Evolutionary conservation across 108 stramenopile species (phyloP).

Genomic region (Thalassiosira profunda): DNA sequence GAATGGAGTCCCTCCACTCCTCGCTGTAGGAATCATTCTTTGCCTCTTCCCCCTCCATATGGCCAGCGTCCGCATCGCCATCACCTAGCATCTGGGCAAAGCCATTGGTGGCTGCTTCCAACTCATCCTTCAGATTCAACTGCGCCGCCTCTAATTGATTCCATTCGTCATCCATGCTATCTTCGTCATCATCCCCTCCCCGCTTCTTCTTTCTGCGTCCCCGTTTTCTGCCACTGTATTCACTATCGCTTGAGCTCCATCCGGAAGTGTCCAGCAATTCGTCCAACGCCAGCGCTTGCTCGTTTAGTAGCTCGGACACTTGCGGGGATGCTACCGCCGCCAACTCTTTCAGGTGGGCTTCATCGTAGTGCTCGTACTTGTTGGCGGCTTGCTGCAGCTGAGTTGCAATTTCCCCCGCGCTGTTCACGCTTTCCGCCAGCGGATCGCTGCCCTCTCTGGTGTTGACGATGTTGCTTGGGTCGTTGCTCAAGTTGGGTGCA

Average conservation of each 20-base stretch:
- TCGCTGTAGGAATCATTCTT: slow-evolving; percentile 5
- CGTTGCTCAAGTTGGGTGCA: too few relatives aligned
- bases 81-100: slow-evolving; percentile 33
- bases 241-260: slow-evolving; percentile 14
- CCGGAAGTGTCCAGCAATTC: slow-evolving; percentile 12
- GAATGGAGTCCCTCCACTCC: slow-evolving; percentile 14
- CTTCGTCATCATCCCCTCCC: slow-evolving; percentile 17
- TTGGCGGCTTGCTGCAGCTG: neutral
- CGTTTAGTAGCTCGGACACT: slow-evolving; percentile 49
- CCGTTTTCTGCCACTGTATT: neutral
- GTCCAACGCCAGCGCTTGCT: slow-evolving; percentile 47
- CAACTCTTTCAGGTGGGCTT: slow-evolving; percentile 30
- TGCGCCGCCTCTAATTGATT: slow-evolving; percentile 28
- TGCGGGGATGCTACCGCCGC: slow-evolving; percentile 40
- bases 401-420: neutral
- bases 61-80: slow-evolving; percentile 41
- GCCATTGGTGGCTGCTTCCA: slow-evolving; percentile 33
- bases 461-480: neutral
- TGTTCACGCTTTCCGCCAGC: neutral
- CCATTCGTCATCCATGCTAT: slow-evolving; percentile 40
- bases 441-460: neutral
- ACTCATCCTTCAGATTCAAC: slow-evolving; percentile 39
- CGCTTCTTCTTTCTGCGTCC: slow-evolving; percentile 7
- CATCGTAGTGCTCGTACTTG: slow-evolving; percentile 26
- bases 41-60: slow-evolving; percentile 7